A percentile compares a stretch with the other conserved stretches of the same genome.
Evolutionary conservation across 2,329 filamentous ascomycete genomes (phyloP).

Genomic region (Didymellaceae sp.): DNA sequence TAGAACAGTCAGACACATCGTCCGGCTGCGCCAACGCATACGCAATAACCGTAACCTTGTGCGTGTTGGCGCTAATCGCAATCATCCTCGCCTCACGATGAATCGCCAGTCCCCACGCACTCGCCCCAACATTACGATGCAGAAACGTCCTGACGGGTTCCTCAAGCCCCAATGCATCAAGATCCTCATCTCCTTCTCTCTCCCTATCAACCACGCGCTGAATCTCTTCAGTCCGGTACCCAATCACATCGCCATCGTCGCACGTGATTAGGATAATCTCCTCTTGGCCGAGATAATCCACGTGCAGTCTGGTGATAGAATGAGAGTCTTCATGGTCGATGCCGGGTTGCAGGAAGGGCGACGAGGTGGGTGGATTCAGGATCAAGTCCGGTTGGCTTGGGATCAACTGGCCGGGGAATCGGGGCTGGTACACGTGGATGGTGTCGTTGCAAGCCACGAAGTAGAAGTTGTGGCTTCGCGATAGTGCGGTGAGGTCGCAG

Average conservation of each 20-base stretch:
- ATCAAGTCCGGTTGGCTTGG: conserved; percentile 46
- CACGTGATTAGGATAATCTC: conserved; percentile 60
- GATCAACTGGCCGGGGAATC: conserved; percentile 52
- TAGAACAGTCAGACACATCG: not conserved
- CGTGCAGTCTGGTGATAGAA: conserved; percentile 53
- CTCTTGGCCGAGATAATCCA: conserved; percentile 54
- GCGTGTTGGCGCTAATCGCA: conserved; percentile 80
- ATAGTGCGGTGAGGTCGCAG: conserved; percentile 56
- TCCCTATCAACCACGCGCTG: conserved; percentile 27
- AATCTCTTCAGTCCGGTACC: conserved; percentile 46
- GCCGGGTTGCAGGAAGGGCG: conserved; percentile 26
- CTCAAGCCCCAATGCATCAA: conserved; percentile 46
- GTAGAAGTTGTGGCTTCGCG: conserved; percentile 55
- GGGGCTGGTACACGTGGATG: conserved; percentile 54
- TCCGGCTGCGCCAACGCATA: conserved; percentile 57
- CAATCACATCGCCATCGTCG: conserved; percentile 63
- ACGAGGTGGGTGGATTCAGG: conserved; percentile 48
- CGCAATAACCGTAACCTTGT: conserved; percentile 64
- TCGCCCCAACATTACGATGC: conserved; percentile 74
- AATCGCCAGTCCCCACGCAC: conserved; percentile 88
- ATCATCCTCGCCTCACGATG: conserved; percentile 83
- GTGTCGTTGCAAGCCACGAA: conserved; percentile 53
- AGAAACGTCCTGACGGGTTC: conserved; percentile 65
- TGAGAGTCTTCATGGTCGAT: conserved; percentile 51
- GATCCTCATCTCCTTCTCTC: not conserved